Conservation (phyloP, 306 rosid genomes). For the Prunus mume region DNA sequence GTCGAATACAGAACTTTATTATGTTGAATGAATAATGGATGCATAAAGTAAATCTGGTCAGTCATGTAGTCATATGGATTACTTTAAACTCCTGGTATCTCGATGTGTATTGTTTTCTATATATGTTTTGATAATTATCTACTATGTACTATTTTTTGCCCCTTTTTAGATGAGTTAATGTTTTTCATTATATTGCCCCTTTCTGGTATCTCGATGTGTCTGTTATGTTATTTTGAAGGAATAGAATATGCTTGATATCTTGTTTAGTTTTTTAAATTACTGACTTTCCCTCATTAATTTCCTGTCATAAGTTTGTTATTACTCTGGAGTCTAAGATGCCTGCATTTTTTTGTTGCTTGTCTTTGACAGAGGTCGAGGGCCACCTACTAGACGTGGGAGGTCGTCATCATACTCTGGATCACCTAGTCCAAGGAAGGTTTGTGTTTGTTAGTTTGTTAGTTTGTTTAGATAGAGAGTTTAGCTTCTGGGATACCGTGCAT, state of each 20-base stretch:
- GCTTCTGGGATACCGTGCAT: constrained; percentile 10
- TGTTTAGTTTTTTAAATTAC: not conserved
- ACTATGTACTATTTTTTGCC: not conserved
- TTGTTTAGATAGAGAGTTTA: constrained; percentile 3
- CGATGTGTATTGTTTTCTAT: not conserved
- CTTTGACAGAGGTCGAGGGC: constrained; percentile 69
- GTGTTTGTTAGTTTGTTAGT: constrained; percentile 8
- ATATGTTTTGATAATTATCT: not conserved
- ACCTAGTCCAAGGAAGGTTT: constrained; percentile 93
- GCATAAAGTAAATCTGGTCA: not conserved
- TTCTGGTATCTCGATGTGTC: no score
- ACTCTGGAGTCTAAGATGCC: not conserved
- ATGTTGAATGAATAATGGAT: not conserved
- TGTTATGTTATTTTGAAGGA: not conserved
- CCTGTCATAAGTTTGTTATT: not conserved
- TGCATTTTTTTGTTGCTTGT: not conserved
- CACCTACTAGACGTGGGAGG: constrained; percentile 68
- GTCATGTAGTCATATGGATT: not conserved
- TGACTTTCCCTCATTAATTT: not conserved
- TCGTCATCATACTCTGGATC: constrained; percentile 88
- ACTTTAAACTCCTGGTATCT: not conserved
- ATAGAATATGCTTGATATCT: not conserved
- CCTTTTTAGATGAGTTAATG: not conserved
- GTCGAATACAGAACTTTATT: no score
- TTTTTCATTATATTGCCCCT: not conserved